Evolutionary conservation across 148 eudicot genomes (phyloP), one percentile per base, ranked within the genome.

Genomic region (Nepenthes gracilis): DNA sequence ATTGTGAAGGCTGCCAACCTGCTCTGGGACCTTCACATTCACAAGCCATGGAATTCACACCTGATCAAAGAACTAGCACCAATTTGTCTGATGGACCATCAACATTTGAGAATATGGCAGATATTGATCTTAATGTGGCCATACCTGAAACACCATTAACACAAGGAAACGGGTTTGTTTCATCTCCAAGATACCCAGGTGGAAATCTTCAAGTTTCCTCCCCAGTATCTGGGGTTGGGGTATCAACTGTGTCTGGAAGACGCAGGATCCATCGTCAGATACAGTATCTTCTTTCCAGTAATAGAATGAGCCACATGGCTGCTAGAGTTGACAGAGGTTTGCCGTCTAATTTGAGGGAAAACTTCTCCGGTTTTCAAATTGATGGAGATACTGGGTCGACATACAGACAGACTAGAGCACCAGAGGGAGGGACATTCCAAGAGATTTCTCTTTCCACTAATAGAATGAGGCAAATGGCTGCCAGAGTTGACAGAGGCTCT

Each of bases 1-100:
- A 89, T 71, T 93, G 99, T 69, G 95, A 89, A 57, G 92, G 89
- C 71, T 93, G 99, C 63, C 72, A 95, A 74, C 95, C 95, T 53
- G 88, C 78, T 65, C 74, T 76, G 47, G 88, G 65, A 55, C 71
- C 78, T 47, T 67, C 82, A 45, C 63, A 75, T 70, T 64, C 83
- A 55, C 84, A 86, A 70, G 54, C 71, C 63, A 80, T 69, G 50
- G 73, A 70, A 69, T 73, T 64, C 52, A 73, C 69, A 2, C 71
- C 78, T 47, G 75, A 68, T 61, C 75, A 70, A 47, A 83, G 81
- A 62, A 56, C 68, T 65, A 63, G 9, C 57, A 63, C 48, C 36
- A 50, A 68, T 66, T 43, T 68, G 12, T 75, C 79, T 48, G 74
- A 49, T 70, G 71, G 77, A 61, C 75, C 80, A 59, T 60, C 82